Evolutionary conservation across 306 rosid species (phyloP).

Genomic region (Quercus rubra): DNA sequence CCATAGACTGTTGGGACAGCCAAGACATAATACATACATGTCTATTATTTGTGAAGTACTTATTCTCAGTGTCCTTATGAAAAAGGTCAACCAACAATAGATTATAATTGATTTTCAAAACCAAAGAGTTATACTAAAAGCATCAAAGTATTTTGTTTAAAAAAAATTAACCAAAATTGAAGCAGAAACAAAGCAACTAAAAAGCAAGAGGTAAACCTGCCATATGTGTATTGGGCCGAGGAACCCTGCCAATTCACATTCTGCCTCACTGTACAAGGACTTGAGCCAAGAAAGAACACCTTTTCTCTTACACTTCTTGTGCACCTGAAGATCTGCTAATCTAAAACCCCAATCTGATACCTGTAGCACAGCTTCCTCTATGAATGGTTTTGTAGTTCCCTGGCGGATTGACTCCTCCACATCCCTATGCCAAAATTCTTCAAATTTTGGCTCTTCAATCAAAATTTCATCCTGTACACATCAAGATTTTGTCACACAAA

Average conservation of each 20-base stretch:
- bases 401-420: constrained; percentile 93
- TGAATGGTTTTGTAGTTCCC: constrained; percentile 57
- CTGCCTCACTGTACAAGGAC: constrained; percentile 71
- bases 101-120: background rate
- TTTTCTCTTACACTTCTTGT: constrained; percentile 61
- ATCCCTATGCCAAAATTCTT: constrained; percentile 67
- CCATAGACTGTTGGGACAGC: background rate
- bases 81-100: background rate
- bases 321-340: constrained; percentile 68
- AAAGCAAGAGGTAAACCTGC: constrained; percentile 59
- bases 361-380: constrained; percentile 80
- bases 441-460: constrained; percentile 61
- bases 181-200: background rate
- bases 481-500: background rate
- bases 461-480: constrained; percentile 67
- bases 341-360: constrained; percentile 88
- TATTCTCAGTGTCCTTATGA: background rate
- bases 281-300: constrained; percentile 82
- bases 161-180: background rate
- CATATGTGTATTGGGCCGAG: constrained; percentile 83
- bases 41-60: background rate
- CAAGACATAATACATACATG: background rate
- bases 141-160: background rate
- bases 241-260: constrained; percentile 80
- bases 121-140: background rate